These are phyloP conservation scores for Debaryomyces sp. DNA, from an alignment of 1,139 yeast genomes.

Conservation along the genomic window DNA sequence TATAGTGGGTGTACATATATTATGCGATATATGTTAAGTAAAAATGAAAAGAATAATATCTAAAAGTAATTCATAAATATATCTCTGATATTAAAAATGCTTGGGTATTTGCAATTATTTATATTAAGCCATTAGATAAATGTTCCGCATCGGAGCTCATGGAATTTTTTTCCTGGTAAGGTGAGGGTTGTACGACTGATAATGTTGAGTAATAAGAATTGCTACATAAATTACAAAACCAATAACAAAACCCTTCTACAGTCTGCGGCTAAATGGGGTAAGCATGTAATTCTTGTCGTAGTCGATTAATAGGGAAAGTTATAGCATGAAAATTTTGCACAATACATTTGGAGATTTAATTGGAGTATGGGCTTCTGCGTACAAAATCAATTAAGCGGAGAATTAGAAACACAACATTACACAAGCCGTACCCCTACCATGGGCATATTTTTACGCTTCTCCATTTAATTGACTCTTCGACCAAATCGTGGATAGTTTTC, in stretches of 20 bases:
- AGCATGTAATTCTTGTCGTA: background rate
- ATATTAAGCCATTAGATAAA: conserved; percentile 7
- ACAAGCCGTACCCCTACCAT: background rate
- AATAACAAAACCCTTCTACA: conserved; percentile 1
- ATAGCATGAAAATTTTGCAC: background rate
- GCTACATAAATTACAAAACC: background rate
- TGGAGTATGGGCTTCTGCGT: conserved; percentile 1
- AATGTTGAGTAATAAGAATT: conserved; percentile 7
- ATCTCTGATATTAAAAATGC: background rate
- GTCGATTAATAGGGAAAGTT: background rate
- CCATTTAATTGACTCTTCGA: background rate
- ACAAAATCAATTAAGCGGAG: conserved; percentile 4
- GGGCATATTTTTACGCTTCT: background rate
- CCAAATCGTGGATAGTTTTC: background rate
- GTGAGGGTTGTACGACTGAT: conserved; percentile 2
- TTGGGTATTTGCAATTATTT: conserved; percentile 8
- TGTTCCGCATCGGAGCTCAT: conserved; percentile 15
- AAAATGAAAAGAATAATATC: background rate
- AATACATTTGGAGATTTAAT: conserved; percentile 3
- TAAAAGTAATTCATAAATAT: background rate
- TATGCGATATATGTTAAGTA: background rate
- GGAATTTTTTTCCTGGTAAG: conserved; percentile 3
- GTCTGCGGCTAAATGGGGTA: conserved; percentile 3
- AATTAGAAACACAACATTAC: conserved; percentile 3
- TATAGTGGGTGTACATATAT: conserved; percentile 9